phyloP scores from a whole-genome alignment of 805 yeast species.

The Pichia manshurica region DNA sequence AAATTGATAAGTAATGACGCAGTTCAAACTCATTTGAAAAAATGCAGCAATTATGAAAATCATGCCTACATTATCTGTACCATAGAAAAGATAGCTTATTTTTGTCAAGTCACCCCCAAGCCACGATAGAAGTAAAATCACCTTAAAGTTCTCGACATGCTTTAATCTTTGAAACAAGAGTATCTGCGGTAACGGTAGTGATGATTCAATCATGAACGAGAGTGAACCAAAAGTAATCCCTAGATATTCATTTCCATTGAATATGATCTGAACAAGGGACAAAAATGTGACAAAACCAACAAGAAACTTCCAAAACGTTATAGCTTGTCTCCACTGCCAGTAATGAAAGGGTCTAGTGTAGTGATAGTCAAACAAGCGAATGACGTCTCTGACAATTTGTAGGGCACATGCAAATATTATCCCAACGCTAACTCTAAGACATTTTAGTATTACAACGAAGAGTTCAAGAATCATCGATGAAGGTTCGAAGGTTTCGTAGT shows the following conservation, averaged over 20 bases:
- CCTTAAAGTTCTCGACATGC: constrained; percentile 73
- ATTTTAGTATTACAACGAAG: constrained; percentile 9
- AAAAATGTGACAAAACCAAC: constrained; percentile 32
- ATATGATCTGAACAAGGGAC: constrained; percentile 19
- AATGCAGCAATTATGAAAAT: constrained; percentile 66
- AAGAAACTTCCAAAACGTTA: constrained; percentile 39
- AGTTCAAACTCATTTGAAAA: constrained; percentile 72
- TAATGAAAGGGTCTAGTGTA: constrained; percentile 59
- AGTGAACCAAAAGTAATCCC: constrained; percentile 30
- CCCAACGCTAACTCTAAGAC: constrained; percentile 15
- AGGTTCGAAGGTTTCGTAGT: neutral
- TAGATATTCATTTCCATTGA: constrained; percentile 23
- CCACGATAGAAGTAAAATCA: constrained; percentile 76
- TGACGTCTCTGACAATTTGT: constrained; percentile 31
- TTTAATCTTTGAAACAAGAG: constrained; percentile 59
- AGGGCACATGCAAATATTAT: constrained; percentile 13
- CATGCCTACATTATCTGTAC: constrained; percentile 61
- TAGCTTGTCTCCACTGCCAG: constrained; percentile 70
- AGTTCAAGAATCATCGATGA: constrained; percentile 7
- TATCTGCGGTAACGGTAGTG: constrained; percentile 73
- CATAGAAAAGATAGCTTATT: constrained; percentile 66
- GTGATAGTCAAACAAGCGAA: constrained; percentile 66
- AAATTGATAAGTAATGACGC: constrained; percentile 68
- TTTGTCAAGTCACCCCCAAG: constrained; percentile 82
- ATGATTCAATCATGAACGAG: constrained; percentile 60